These are phyloP conservation scores for Ogataea hybrid DNA, from an alignment of 1,139 yeast species.

Conservation along the genomic window DNA sequence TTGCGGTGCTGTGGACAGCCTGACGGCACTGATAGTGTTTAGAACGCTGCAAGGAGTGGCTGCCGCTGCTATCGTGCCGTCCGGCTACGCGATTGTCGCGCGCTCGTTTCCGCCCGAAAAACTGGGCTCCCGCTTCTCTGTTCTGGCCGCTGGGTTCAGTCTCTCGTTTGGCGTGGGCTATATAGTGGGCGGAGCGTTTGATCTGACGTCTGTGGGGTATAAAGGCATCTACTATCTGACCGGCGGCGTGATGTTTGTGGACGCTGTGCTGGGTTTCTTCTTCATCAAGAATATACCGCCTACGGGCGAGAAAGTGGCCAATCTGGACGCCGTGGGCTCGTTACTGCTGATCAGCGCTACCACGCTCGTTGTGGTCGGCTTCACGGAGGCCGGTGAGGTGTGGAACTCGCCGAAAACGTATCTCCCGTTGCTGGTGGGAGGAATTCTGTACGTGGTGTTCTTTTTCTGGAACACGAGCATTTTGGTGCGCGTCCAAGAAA, in stretches of 20 bases:
- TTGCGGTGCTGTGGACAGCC: too few relatives aligned
- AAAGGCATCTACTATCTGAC: slow-evolving; percentile 32
- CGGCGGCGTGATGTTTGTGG: slow-evolving; percentile 24
- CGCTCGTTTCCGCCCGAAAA: too few relatives aligned
- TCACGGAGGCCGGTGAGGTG: slow-evolving; percentile 35
- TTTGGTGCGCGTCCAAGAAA: background rate
- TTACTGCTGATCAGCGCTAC: slow-evolving; percentile 29
- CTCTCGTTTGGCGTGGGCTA: too few relatives aligned
- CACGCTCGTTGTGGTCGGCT: slow-evolving; percentile 32
- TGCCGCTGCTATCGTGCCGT: too few relatives aligned
- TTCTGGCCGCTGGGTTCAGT: too few relatives aligned
- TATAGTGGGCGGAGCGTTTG: too few relatives aligned
- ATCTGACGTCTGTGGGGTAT: slow-evolving; percentile 32
- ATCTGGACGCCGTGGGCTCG: slow-evolving; percentile 33
- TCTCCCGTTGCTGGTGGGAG: slow-evolving; percentile 30
- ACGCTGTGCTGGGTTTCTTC: slow-evolving; percentile 20
- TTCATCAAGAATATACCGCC: slow-evolving; percentile 26
- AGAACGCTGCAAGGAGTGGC: too few relatives aligned
- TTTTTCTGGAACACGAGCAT: slow-evolving; percentile 3
- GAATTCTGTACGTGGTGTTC: slow-evolving; percentile 23
- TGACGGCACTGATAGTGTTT: too few relatives aligned
- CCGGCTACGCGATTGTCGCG: too few relatives aligned
- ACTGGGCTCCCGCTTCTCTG: too few relatives aligned
- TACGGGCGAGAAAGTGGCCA: slow-evolving; percentile 21
- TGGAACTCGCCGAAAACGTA: slow-evolving; percentile 34